Evolutionary conservation across 306 rosid genomes (phyloP), one percentile per base, ranked within the genome.

Genomic region (Hylodesmum podocarpum): DNA sequence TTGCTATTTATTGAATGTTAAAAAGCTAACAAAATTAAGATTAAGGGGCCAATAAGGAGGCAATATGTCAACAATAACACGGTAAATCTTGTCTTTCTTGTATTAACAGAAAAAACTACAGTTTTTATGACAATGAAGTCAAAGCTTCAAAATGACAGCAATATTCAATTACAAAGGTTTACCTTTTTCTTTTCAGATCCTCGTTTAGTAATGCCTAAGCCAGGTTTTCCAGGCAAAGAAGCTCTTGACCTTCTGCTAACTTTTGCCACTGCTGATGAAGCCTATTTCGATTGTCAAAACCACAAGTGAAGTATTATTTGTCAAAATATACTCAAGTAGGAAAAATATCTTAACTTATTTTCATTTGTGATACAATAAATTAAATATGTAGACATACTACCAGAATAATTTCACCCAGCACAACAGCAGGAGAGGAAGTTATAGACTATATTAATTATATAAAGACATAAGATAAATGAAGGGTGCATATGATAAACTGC

Each of bases 101-200:
- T 14, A 29, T 39, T 51, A 18, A 70, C 22, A 54, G 34, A 41
- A 63, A 64, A 53, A 70, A 28, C 63, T 64, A 39, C 31, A 61
- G 5, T 11, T 55, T 69, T 36, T 51, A 62, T 31, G 63, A 8
- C 51, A 73, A 66, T 15, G 7, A 73, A 31, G 21, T 43, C 70
- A 54, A 53, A 40, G 28, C 70, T 55, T 79, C 63, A 79, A 64
- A 14, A 68, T 53, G 27, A 59, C 57, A n/a, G 63, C 27, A 68
- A 29, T 54, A 78, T n/a, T 64, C 40, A 10, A 73, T 46, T 21
- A 6, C 21, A 21, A 57, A 15, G 62, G 61, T 83, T 27, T 71
- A 86, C 98, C 89, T 87, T 95, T 82, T 90, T 95, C 92, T 89
- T 95, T 85, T 90, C 97, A 40, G 90, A 85, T 31, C 82, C 88